Evolutionary conservation across 768 basidiomycete genomes (phyloP).

Genomic region (Pulveroboletus sp.): DNA sequence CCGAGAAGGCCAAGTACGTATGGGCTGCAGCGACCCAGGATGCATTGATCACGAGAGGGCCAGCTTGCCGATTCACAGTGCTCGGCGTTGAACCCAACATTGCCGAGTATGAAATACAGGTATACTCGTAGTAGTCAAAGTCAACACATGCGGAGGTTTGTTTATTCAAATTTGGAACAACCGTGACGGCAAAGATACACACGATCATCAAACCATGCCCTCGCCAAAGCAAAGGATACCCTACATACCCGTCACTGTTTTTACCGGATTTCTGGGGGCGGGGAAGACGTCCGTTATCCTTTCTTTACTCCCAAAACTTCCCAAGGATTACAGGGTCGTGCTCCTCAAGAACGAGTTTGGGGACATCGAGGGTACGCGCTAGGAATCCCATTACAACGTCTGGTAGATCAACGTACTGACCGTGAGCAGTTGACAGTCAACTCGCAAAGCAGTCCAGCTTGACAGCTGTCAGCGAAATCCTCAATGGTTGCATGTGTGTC

Average conservation of each 20-base stretch:
- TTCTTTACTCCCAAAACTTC: conserved; percentile 76
- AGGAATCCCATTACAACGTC: not conserved
- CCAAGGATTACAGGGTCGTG: conserved; percentile 84
- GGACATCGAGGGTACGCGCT: conserved; percentile 72
- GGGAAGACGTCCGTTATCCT: conserved; percentile 83
- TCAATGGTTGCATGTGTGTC: conserved; percentile 90
- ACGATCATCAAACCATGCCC: conserved; percentile 9
- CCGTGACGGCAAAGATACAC: too few species aligned
- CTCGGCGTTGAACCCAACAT: conserved; percentile 16
- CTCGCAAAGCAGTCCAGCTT: conserved; percentile 83
- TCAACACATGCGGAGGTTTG: not conserved
- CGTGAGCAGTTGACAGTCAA: conserved; percentile 78
- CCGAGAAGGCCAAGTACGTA: conserved; percentile 60
- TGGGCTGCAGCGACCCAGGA: conserved; percentile 61
- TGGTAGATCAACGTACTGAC: conserved; percentile 1
- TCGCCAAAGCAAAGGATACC: conserved; percentile 4
- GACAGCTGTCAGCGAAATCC: conserved; percentile 86
- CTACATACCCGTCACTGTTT: conserved; percentile 83
- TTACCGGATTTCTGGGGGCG: conserved; percentile 91
- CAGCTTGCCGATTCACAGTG: conserved; percentile 3
- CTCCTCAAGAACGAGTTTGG: conserved; percentile 97
- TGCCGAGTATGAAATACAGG: not conserved
- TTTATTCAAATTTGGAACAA: not conserved
- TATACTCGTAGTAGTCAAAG: not conserved
- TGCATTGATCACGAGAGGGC: conserved; percentile 38